These are phyloP conservation scores for Beta corolliflora DNA, from an alignment of 179 eudicot species.

Conservation along the genomic window DNA sequence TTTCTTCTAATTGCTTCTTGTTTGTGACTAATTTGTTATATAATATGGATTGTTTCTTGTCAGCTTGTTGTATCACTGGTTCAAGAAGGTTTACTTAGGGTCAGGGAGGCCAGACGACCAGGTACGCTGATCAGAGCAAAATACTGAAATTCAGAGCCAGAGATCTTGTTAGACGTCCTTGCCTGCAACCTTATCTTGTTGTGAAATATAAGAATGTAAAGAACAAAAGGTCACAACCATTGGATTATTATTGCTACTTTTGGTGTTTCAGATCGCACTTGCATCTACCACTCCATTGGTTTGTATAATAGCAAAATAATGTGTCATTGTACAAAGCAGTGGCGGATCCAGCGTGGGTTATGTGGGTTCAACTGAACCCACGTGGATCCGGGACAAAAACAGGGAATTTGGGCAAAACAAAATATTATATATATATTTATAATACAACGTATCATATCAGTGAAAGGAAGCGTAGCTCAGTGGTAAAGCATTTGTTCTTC, in stretches of 20 bases:
- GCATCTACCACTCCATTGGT: neutral
- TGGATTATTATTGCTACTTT: neutral
- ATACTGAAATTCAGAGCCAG: slow-evolving; percentile 18
- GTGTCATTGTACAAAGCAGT: neutral
- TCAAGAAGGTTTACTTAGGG: slow-evolving; percentile 72
- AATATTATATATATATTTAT: too few relatives aligned
- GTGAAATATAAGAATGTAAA: neutral
- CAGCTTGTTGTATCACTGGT: slow-evolving; percentile 68
- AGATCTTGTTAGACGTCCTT: neutral
- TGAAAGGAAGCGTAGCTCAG: too few relatives aligned
- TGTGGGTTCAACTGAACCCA: too few relatives aligned
- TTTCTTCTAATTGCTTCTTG: neutral
- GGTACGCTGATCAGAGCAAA: slow-evolving; percentile 38
- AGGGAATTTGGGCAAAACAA: too few relatives aligned
- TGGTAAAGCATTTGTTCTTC: too few relatives aligned
- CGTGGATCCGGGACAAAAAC: too few relatives aligned
- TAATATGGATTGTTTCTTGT: neutral
- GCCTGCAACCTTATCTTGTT: neutral
- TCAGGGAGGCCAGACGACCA: slow-evolving; percentile 46
- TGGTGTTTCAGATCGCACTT: neutral
- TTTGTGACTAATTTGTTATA: neutral
- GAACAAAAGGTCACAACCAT: neutral
- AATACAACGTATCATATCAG: too few relatives aligned
- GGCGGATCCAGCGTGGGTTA: too few relatives aligned
- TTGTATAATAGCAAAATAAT: neutral